A percentile compares a stretch with the other conserved stretches of the same genome.
Evolutionary conservation across 345 rosid genomes (phyloP).

Genomic region (Populus tremula): DNA sequence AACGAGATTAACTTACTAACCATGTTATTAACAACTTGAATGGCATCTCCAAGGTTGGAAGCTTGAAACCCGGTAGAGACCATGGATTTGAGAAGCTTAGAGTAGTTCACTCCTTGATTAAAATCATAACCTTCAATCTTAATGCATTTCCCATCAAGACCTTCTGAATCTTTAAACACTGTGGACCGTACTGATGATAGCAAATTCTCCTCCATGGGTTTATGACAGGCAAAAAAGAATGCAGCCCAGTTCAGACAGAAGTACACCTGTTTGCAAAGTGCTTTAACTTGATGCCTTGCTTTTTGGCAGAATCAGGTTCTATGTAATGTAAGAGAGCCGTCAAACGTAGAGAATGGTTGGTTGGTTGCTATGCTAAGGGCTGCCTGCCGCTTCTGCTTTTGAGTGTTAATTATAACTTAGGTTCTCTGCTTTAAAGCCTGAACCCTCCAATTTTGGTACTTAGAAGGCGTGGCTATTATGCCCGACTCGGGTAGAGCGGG

Average conservation of each 20-base stretch:
- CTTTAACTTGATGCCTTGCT: not conserved
- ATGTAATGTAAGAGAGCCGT: not conserved
- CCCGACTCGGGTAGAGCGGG: no score
- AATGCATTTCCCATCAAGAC: conserved; percentile 53
- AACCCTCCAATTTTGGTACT: not conserved
- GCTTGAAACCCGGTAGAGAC: conserved; percentile 90
- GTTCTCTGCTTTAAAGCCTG: not conserved
- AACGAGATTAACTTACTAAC: conserved; percentile 34
- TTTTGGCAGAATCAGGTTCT: not conserved
- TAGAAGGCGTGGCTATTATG: no score
- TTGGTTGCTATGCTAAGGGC: no score
- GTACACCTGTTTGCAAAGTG: not conserved
- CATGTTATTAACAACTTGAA: conserved; percentile 74
- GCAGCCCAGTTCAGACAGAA: not conserved
- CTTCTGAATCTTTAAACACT: conserved; percentile 75
- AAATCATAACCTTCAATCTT: conserved; percentile 83
- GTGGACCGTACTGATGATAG: conserved; percentile 55
- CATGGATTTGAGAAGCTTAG: conserved; percentile 65
- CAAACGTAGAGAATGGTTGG: not conserved
- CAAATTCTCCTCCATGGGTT: conserved; percentile 40
- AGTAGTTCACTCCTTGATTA: conserved; percentile 57
- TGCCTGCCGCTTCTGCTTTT: not conserved
- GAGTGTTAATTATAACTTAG: not conserved
- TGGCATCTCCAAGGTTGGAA: conserved; percentile 89
- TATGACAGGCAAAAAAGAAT: not conserved